Conservation (phyloP, 805 yeast genomes). For the Myxozyma vanderwaltii region DNA sequence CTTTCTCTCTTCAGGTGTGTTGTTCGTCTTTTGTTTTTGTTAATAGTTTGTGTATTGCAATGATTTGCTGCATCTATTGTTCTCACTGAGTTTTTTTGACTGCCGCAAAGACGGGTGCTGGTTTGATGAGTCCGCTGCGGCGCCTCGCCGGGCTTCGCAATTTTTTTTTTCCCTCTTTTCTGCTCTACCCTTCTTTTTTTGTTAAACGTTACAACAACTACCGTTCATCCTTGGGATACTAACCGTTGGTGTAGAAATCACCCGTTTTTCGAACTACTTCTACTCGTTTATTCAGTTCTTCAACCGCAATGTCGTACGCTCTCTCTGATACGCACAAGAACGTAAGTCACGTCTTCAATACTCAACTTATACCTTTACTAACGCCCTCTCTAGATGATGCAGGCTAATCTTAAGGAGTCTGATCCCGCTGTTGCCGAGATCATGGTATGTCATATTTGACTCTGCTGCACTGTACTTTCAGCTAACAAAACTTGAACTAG, state of each 20-base stretch:
- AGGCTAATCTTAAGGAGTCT: slow-evolving; percentile 38
- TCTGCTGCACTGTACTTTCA: neutral
- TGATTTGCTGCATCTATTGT: no score
- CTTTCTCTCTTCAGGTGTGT: slow-evolving; percentile 5
- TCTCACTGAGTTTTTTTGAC: no score
- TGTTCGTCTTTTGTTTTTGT: neutral
- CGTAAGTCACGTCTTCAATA: slow-evolving; percentile 12
- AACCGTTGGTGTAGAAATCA: neutral
- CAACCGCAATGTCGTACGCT: slow-evolving; percentile 31
- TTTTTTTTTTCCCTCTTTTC: slow-evolving; percentile 4
- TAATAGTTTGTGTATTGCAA: neutral
- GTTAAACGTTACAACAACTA: neutral
- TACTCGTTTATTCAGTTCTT: neutral
- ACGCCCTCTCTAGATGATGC: slow-evolving; percentile 35
- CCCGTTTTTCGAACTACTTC: neutral
- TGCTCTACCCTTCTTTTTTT: neutral
- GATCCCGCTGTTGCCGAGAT: slow-evolving; percentile 49
- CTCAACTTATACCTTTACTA: neutral
- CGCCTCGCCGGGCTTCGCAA: neutral
- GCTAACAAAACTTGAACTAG: neutral
- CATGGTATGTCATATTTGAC: slow-evolving; percentile 33
- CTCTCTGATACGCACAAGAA: slow-evolving; percentile 32
- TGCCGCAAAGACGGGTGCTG: no score
- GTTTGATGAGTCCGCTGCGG: neutral
- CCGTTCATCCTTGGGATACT: no score